Evolutionary conservation across 2,329 filamentous ascomycete genomes (phyloP), one percentile per base, ranked within the genome.

Genomic region (Penicillium aurantiogriseum): DNA sequence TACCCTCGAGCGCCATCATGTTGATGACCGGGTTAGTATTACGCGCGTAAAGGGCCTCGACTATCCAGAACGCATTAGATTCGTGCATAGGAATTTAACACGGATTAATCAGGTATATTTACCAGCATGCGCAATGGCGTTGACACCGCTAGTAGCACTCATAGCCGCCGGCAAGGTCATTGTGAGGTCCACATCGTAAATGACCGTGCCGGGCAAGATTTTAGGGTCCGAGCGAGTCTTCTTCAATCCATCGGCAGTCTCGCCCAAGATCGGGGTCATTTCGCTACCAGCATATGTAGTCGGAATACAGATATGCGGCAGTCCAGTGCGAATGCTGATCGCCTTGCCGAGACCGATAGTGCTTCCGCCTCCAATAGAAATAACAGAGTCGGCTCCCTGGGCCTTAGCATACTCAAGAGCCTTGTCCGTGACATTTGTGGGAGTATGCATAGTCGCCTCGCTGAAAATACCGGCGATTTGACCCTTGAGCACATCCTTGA

Each of bases 111-210:
- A 50, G 23, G 49, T 15, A 44, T 31, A 42, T 73, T 60, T 58
- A 81, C 79, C 78, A 42, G 84, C 80, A 71, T 88, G 86, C 2
- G 86, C 85, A 70, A 88, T 85, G 0, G 86, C 85, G 67, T 88
- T 88, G 47, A 88, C 78, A 45, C 85, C 85, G 57, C 84, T 87
- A 0, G 80, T 84, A 2, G 81, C 79, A 60, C 79, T 84, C 69
- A 85, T 74, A 0, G 68, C 70, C 2, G 72, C 65, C 0, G 85
- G 85, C 25, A 88, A 73, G 1, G 80, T 83, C 78, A 85, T 77
- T 0, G 85, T 87, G 54, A 87, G 72, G 64, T 86, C 79, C 19
- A 87, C 83, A 73, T 88, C 85, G 67, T 88, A 88, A 39, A 88
- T 83, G 4, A 88, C 85, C 0, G 81, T 82, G 0, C 77, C 79